Evolutionary conservation across 345 rosid genomes (phyloP).

Genomic region (Arabidopsis arenosa): DNA sequence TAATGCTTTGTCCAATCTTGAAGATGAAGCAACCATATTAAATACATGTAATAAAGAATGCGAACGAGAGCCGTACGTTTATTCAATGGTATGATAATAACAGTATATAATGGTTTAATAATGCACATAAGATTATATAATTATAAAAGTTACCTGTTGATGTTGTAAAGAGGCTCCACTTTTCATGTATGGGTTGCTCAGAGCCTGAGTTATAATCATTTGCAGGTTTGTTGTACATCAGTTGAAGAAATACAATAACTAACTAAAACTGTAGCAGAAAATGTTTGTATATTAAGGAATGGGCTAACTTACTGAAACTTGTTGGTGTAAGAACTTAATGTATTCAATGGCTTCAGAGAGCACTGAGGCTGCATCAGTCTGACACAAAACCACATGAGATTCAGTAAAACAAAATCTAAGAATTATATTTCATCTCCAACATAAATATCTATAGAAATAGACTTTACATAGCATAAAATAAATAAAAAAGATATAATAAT

Average conservation of each 20-base stretch:
- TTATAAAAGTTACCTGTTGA: constrained; percentile 58
- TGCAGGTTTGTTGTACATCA: constrained; percentile 41
- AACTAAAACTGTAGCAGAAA: constrained; percentile 13
- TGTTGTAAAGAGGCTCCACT: constrained; percentile 82
- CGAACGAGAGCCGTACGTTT: constrained; percentile 29
- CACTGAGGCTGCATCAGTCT: constrained; percentile 99
- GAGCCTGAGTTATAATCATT: constrained; percentile 59
- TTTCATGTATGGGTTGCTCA: constrained; percentile 95
- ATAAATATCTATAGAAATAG: constrained; percentile 26
- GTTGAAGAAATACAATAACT: constrained; percentile 28
- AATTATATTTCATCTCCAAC: constrained; percentile 38
- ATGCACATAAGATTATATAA: constrained; percentile 2
- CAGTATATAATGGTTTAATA: constrained; percentile 25
- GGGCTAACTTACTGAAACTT: constrained; percentile 75
- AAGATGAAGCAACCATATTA: constrained; percentile 40
- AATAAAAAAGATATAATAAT: constrained; percentile 14
- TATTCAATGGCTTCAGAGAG: constrained; percentile 97
- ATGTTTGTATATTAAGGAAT: constrained; percentile 29
- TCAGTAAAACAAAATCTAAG: constrained; percentile 46
- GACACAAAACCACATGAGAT: constrained; percentile 52
- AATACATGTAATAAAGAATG: constrained; percentile 26
- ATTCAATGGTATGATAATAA: constrained; percentile 32
- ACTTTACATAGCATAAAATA: constrained; percentile 4
- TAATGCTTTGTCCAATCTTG: constrained; percentile 40
- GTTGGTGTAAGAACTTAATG: constrained; percentile 96